Evolutionary conservation across 2,329 filamentous ascomycete species (phyloP), one percentile per base, ranked within the genome.

Genomic region (Trichothecium roseum): DNA sequence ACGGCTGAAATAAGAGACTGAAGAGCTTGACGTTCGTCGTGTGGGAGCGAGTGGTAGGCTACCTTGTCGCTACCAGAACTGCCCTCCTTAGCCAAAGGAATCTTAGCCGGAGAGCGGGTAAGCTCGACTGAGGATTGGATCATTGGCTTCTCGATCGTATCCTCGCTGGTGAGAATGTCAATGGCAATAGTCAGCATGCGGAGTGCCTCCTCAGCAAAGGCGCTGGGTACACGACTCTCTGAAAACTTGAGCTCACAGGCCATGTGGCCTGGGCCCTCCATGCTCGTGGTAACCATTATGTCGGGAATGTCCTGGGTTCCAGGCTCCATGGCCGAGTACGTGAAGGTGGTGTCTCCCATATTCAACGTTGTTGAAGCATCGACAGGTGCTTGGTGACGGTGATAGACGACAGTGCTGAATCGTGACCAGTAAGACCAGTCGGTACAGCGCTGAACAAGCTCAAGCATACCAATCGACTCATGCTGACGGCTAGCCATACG

Each of bases 351-450:
- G 13, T 57, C 51, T 3, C 63, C 66, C 3, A 72, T 58, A 39
- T 62, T 61, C 45, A 71, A 47, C 7, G 59, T 61, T 4, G 55
- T 56, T 5, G 57, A 54, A 4, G 60, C 59, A 30, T 62, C 57
- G 12, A 46, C 36, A 3, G 44, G 42, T 9, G 40, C 27, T 4
- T 44, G 45, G 1, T 42, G 36, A 28, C 66, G 60, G 40, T 76
- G 70, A 33, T 73, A 64, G 3, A 77, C 63, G 3, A 74, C 52
- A 3, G 67, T 69, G 51, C 69, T 69, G 50, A 74, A 70, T 1
- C 61, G 63, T 3, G 65, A 68, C 59, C 69, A 73, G 18, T 63
- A 57, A 0, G 68, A 60, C 68, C 72, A 75, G 5, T 62, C 47
- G 3, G 71, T 74, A 45, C 70, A 76, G 31, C 64, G 60, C 26